Evolutionary conservation across 352 stramenopile genomes (phyloP).

Genomic region (Phytophthora agathidicida): DNA sequence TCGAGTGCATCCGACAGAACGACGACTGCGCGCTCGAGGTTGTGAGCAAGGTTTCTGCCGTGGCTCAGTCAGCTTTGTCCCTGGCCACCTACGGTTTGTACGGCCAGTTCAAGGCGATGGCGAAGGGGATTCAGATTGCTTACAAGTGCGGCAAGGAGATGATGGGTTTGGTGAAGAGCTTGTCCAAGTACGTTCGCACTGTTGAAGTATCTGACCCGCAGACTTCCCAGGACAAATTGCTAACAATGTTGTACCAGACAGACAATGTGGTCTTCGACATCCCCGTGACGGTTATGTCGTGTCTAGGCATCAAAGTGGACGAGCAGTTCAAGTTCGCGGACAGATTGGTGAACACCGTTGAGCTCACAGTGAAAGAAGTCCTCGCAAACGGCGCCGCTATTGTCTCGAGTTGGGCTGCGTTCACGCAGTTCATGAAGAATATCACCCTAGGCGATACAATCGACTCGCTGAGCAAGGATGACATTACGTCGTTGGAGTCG

Average conservation of each 20-base stretch:
- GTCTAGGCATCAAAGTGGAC: conserved; percentile 36
- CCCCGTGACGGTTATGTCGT: conserved; percentile 47
- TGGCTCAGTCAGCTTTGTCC: conserved; percentile 33
- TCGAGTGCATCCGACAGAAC: conserved; percentile 54
- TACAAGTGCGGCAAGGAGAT: conserved; percentile 49
- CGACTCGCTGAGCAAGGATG: conserved; percentile 19
- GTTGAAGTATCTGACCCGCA: conserved; percentile 38
- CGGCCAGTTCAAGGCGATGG: conserved; percentile 36
- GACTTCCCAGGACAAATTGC: conserved; percentile 40
- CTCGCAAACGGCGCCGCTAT: conserved; percentile 39
- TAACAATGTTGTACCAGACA: conserved; percentile 47
- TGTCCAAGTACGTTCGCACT: conserved; percentile 42
- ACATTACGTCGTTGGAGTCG: conserved; percentile 38
- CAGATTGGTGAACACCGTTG: conserved; percentile 42
- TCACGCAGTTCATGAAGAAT: conserved; percentile 43
- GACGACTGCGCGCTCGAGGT: conserved; percentile 45
- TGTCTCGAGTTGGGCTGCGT: conserved; percentile 36
- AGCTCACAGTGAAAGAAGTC: conserved; percentile 45
- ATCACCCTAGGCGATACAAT: conserved; percentile 31
- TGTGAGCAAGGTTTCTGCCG: conserved; percentile 34
- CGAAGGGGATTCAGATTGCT: conserved; percentile 32
- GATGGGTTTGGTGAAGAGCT: conserved; percentile 37
- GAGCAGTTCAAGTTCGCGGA: conserved; percentile 36
- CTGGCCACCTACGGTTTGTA: conserved; percentile 32
- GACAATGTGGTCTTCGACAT: conserved; percentile 56